Conservation (phyloP, 345 rosid species). For the Xanthoceras sorbifolium region DNA sequence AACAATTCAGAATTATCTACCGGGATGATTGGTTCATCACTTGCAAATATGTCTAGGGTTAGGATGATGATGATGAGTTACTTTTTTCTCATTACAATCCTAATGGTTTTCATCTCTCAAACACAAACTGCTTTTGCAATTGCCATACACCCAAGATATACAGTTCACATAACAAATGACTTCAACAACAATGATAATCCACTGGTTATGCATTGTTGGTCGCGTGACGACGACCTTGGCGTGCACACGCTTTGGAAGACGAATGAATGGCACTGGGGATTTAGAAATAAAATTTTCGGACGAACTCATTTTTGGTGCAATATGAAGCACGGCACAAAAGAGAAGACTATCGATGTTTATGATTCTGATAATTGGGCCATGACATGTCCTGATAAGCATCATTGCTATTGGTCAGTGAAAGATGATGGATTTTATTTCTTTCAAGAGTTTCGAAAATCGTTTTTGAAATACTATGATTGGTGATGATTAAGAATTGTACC, state of each 20-base stretch:
- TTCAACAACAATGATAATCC: background rate
- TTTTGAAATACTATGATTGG: slow-evolving; percentile 9
- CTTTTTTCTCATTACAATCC: no score
- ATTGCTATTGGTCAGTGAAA: slow-evolving; percentile 6
- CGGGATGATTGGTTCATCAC: no score
- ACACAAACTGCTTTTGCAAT: no score
- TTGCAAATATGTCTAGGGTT: no score
- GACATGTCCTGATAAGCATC: background rate
- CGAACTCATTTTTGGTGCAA: background rate
- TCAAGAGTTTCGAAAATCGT: background rate
- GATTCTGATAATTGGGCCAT: no score
- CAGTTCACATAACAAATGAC: slow-evolving; percentile 4
- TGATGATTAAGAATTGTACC: background rate
- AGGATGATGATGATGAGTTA: no score
- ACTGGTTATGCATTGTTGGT: background rate
- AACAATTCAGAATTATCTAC: no score
- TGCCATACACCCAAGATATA: no score
- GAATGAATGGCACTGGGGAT: background rate
- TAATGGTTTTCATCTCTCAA: no score
- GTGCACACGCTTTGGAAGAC: background rate
- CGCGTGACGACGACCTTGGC: slow-evolving; percentile 17
- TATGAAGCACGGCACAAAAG: background rate
- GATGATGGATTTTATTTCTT: slow-evolving; percentile 6
- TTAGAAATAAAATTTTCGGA: background rate
- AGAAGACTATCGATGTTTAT: background rate